Percentiles rank a stretch among this genome's conserved stretches.
phyloP scores from a whole-genome alignment of 306 rosid genomes.

The Dalbergia cochinchinensis region DNA sequence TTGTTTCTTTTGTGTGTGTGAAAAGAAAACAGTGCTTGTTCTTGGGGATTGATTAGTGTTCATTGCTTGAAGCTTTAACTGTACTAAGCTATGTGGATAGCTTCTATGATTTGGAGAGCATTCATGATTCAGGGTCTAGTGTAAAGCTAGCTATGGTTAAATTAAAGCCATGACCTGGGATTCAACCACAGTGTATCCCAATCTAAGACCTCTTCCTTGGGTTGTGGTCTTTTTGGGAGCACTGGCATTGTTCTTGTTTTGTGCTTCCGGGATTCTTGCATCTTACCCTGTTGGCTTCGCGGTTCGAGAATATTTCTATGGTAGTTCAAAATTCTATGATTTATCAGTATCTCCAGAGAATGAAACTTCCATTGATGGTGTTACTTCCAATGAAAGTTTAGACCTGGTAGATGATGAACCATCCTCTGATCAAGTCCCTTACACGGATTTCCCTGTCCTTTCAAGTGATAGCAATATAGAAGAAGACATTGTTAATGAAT shows the following conservation, averaged over 20 bases:
- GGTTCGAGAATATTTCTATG: constrained; percentile 68
- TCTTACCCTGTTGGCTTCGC: constrained; percentile 71
- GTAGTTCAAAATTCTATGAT: constrained; percentile 56
- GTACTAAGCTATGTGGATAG: constrained; percentile 1
- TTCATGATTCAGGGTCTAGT: constrained; percentile 43
- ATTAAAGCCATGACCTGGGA: constrained; percentile 76
- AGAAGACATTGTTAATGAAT: constrained; percentile 11
- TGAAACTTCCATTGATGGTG: constrained; percentile 45
- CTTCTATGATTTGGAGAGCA: constrained; percentile 37
- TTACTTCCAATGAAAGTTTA: constrained; percentile 36
- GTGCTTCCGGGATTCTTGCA: constrained; percentile 77
- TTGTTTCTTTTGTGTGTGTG: constrained; percentile 20
- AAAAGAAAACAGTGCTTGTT: constrained; percentile 32
- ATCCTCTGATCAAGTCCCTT: constrained; percentile 39
- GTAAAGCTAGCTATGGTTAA: constrained; percentile 45
- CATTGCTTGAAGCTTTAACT: neutral
- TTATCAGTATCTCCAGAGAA: constrained; percentile 40
- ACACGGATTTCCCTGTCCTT: constrained; percentile 29
- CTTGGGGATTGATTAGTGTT: constrained; percentile 22
- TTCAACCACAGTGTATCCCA: constrained; percentile 58
- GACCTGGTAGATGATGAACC: constrained; percentile 51
- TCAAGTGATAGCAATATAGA: constrained; percentile 18
- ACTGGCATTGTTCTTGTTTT: constrained; percentile 67
- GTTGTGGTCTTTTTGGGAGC: constrained; percentile 73
- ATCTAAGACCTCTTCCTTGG: constrained; percentile 71